These are phyloP conservation scores for Epicoccum sorghinum DNA, from an alignment of 2,329 filamentous ascomycete genomes.

Conservation along the genomic window DNA sequence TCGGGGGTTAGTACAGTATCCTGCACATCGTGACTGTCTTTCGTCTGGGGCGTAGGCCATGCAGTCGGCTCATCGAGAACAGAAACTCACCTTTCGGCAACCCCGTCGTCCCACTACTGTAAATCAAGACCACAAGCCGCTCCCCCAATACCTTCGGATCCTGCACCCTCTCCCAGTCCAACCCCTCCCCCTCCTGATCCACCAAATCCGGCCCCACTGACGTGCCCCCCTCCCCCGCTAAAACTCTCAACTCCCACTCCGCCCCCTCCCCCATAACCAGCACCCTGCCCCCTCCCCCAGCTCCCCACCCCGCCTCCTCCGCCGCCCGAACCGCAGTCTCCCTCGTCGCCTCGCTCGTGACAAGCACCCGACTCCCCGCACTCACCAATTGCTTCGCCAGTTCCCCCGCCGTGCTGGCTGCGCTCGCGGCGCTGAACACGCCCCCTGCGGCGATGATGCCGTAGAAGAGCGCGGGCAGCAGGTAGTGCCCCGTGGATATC, in stretches of 20 bases:
- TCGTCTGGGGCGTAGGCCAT: neutral
- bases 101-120: slow-evolving; percentile 56
- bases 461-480: slow-evolving; percentile 61
- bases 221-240: slow-evolving; percentile 34
- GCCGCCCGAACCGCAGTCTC: slow-evolving; percentile 57
- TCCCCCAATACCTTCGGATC: slow-evolving; percentile 55
- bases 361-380: slow-evolving; percentile 51
- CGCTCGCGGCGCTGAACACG: slow-evolving; percentile 63
- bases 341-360: slow-evolving; percentile 58
- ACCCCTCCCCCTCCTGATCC: slow-evolving; percentile 51
- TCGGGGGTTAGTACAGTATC: neutral
- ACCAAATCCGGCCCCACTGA: slow-evolving; percentile 26
- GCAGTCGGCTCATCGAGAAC: neutral
- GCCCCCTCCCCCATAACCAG: slow-evolving; percentile 57
- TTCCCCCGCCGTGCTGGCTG: slow-evolving; percentile 58
- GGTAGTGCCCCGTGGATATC: slow-evolving; percentile 62
- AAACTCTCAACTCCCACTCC: slow-evolving; percentile 43
- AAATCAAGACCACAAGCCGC: slow-evolving; percentile 54
- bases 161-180: slow-evolving; percentile 61
- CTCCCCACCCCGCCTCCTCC: slow-evolving; percentile 52
- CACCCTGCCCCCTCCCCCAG: slow-evolving; percentile 51
- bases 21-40: too few relatives aligned
- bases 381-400: slow-evolving; percentile 56
- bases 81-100: slow-evolving; percentile 50
- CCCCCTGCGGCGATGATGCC: slow-evolving; percentile 65